Evolutionary conservation across 176 grass and related monocot species (phyloP), one percentile per base, ranked within the genome.

Genomic region (Avena insularis): DNA sequence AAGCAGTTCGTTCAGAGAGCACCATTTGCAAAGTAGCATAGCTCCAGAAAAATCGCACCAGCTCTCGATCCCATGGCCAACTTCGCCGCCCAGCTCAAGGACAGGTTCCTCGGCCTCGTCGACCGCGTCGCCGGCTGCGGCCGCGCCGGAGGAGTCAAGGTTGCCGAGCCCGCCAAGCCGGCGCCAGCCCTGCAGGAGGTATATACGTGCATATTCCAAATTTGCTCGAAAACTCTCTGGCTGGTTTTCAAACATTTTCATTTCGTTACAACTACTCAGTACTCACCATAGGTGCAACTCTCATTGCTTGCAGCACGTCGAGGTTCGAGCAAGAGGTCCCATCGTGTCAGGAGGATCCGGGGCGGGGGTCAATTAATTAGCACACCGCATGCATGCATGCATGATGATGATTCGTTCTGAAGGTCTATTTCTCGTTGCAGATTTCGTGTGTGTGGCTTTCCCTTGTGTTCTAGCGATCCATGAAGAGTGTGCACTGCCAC

Each of bases 51-150:
- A 12, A 58, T 2, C 53, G 9, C 10, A 8, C 46, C 38, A 58
- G 31, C 53, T 33, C 36, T 38, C 13, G 1, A 2, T 35, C 43
- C 31, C 27, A 90, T 90, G 84, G 84, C 79, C 33, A 79, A 46
- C 60, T 67, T 90, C 71, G 51, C 83, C 1, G 47, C 11, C 5
- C 77, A 90, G 70, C 60, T 90, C 47, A 90, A 90, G 85, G 89
- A 69, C n/a, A 72, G n/a, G 79, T 46, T 83, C 50, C 36, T 82
- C 53, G 83, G 59, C 84, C 79, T 90, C 35, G n/a, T 86, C 54
- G 78, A 47, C n/a, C 79, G 79, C 58, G 49, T 82, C 68, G 48
- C 51, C 60, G 72, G 84, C 84, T 67, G 48, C 35, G 48, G 77
- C 21, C 46, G 56, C 27, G 48, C 43, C 12, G 51, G 57, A 8